Conservation (phyloP, 805 yeast genomes). For the Lachancea thermotolerans region DNA sequence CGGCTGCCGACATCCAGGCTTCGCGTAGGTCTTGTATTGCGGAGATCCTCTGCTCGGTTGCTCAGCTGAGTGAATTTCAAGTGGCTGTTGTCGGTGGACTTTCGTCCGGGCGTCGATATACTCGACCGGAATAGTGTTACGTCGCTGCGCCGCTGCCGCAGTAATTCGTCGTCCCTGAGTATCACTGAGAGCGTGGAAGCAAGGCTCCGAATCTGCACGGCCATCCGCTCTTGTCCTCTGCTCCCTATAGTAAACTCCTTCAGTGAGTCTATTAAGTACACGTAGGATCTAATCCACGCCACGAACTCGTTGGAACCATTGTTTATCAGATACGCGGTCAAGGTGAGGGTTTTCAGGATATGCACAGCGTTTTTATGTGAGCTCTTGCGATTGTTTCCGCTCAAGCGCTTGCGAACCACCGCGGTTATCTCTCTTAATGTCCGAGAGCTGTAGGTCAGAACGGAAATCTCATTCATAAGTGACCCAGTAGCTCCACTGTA, state of each 20-base stretch:
- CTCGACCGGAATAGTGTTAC: conserved; percentile 29
- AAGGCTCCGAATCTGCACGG: conserved; percentile 33
- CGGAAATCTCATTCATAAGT: conserved; percentile 46
- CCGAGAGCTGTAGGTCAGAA: conserved; percentile 37
- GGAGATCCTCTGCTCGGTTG: not conserved
- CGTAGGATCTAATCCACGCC: conserved; percentile 38
- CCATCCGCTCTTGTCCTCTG: conserved; percentile 32
- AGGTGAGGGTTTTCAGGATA: conserved; percentile 45
- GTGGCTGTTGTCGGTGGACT: conserved; percentile 31
- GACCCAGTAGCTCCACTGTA: conserved; percentile 51
- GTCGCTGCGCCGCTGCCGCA: conserved; percentile 24
- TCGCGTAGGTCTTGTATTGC: conserved; percentile 2
- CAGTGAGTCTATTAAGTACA: conserved; percentile 27
- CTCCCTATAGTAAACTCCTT: conserved; percentile 28
- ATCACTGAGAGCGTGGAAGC: conserved; percentile 36
- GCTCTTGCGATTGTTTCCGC: conserved; percentile 20
- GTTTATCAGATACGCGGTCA: conserved; percentile 44
- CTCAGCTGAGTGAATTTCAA: conserved; percentile 10
- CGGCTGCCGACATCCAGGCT: conserved; percentile 16
- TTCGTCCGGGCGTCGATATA: conserved; percentile 30
- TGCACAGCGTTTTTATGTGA: conserved; percentile 34
- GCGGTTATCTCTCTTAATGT: conserved; percentile 36
- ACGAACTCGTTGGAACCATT: conserved; percentile 49
- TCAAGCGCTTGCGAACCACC: conserved; percentile 37
- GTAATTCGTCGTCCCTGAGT: conserved; percentile 20